Evolutionary conservation across 208 protist species (phyloP).

Genomic region (Porcisia hertigi): DNA sequence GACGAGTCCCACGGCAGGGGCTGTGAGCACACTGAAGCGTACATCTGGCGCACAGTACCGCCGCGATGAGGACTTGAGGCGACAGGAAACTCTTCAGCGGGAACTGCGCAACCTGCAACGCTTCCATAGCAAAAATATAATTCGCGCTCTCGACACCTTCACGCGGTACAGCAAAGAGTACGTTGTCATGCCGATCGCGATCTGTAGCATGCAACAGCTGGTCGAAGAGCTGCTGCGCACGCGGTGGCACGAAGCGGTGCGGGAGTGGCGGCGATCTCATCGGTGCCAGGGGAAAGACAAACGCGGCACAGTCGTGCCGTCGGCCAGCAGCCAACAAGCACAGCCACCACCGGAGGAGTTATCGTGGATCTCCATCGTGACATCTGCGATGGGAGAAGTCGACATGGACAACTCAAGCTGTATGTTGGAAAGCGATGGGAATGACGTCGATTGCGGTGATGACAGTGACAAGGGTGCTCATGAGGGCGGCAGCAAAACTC

Average conservation of each 20-base stretch:
- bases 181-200: slow-evolving; percentile 77
- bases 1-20: background rate
- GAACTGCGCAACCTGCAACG: slow-evolving; percentile 81
- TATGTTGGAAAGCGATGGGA: slow-evolving; percentile 1
- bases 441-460: slow-evolving; percentile 4
- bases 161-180: slow-evolving; percentile 78
- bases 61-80: slow-evolving; percentile 24
- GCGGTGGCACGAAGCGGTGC: slow-evolving; percentile 30
- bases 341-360: background rate
- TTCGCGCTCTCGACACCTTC: slow-evolving; percentile 79
- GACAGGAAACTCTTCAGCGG: slow-evolving; percentile 32
- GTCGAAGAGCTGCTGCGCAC: slow-evolving; percentile 41
- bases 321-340: background rate
- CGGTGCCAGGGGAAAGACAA: slow-evolving; percentile 1
- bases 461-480: background rate
- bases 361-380: slow-evolving; percentile 6
- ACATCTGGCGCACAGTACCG: slow-evolving; percentile 22
- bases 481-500: background rate
- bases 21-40: slow-evolving; percentile 9
- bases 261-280: slow-evolving; percentile 14
- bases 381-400: background rate
- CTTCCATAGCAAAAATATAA: slow-evolving; percentile 77
- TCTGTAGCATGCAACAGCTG: slow-evolving; percentile 80
- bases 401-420: slow-evolving; percentile 20
- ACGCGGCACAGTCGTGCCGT: background rate